These are phyloP conservation scores for Coniochaeta pulveracea DNA, from an alignment of 2,329 filamentous ascomycete genomes.

Conservation along the genomic window DNA sequence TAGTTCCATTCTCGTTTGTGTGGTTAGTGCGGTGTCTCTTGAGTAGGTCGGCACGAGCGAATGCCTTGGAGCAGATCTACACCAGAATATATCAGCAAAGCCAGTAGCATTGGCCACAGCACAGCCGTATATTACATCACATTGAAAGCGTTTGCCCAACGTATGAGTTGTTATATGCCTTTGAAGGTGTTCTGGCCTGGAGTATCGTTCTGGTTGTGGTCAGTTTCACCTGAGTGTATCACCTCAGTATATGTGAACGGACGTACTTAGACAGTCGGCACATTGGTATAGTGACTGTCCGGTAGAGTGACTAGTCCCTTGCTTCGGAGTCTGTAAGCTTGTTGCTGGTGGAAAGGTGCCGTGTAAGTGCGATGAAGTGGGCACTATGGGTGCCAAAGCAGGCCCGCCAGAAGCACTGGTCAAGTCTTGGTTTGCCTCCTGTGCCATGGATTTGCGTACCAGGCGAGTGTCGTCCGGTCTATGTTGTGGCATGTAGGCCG, in stretches of 20 bases:
- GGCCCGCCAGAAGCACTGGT: too few species aligned
- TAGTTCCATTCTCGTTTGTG: conserved; percentile 31
- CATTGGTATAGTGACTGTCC: conserved; percentile 30
- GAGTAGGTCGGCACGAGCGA: conserved; percentile 40
- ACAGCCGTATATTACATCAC: conserved; percentile 16
- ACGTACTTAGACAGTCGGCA: conserved; percentile 33
- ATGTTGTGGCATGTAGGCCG: too few species aligned
- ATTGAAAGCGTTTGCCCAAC: conserved; percentile 35
- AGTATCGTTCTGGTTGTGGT: conserved; percentile 24
- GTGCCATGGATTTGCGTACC: too few species aligned
- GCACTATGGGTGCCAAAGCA: too few species aligned
- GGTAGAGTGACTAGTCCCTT: conserved; percentile 14
- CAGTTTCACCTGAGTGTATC: background rate
- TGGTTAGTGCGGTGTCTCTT: conserved; percentile 42
- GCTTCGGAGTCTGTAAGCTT: too few species aligned
- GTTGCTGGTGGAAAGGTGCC: too few species aligned
- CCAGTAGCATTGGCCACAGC: too few species aligned
- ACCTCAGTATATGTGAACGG: background rate
- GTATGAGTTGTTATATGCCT: conserved; percentile 39
- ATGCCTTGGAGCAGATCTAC: conserved; percentile 39
- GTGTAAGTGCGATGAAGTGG: too few species aligned
- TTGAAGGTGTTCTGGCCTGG: conserved; percentile 41
- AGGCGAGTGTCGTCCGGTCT: too few species aligned
- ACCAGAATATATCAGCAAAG: background rate
- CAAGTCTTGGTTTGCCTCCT: too few species aligned